Evolutionary conservation across 1,139 yeast genomes (phyloP), one percentile per base, ranked within the genome.

Genomic region (Entelexis paramagnoliae): DNA sequence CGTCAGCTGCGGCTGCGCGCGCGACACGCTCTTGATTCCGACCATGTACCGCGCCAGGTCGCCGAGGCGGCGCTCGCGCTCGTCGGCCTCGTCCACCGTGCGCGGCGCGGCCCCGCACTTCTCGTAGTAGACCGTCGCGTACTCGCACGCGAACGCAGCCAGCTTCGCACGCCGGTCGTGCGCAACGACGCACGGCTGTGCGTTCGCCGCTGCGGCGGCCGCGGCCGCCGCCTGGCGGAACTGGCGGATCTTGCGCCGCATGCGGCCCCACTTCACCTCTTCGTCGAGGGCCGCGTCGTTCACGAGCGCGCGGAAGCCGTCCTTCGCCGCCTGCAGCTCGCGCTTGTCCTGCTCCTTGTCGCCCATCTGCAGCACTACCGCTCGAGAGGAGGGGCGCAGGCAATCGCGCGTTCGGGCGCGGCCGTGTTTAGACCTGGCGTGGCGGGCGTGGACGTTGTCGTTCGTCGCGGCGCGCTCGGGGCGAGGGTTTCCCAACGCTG

Each of bases 131-230:
- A 13, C 26, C 4, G 33, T 4, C 11, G 47, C 38, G 35, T 24
- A n/a, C 14, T 38, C 39, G 39, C 52, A 40, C 30, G 50, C 47
- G 17, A 33, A 46, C 22, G 32, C 46, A 14, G 40, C 52, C 2
- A 50, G 44, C 44, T 50, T 50, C 10, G 48, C 46, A 26, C 35
- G 38, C 16, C 52, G 48, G 49, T 50, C 52, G 29, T 41, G 26
- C 10, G 50, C 35, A 3, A 50, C 52, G 2, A 42, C 46, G 19
- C n/a, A n/a, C n/a, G n/a, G n/a, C n/a, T n/a, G n/a, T n/a, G n/a
- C n/a, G n/a, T n/a, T n/a, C n/a, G n/a, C n/a, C n/a, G n/a, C n/a
- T n/a, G n/a, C n/a, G n/a, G n/a, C n/a, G n/a, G n/a, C n/a, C n/a
- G 38, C 28, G 9, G 46, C 29, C 35, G 46, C 46, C 5, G 10